Evolutionary conservation across 352 stramenopile genomes (phyloP).

Genomic region (Peronospora farinosa): DNA sequence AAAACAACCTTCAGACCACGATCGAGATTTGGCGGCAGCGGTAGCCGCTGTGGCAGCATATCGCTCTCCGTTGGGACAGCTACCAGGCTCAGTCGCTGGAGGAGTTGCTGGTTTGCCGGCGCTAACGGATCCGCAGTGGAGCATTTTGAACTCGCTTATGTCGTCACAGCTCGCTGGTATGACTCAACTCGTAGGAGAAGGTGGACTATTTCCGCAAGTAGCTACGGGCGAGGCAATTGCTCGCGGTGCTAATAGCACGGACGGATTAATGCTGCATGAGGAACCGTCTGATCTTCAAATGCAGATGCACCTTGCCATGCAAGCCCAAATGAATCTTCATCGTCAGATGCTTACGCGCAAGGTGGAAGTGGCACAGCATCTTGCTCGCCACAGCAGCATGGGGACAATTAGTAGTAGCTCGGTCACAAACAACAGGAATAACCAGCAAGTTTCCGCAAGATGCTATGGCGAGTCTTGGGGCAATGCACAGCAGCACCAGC

Average conservation of each 20-base stretch:
- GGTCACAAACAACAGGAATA: slow-evolving; percentile 12
- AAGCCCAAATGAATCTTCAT: slow-evolving; percentile 85
- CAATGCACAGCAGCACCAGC: slow-evolving; percentile 22
- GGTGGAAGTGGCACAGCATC: slow-evolving; percentile 70
- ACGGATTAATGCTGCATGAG: slow-evolving; percentile 57
- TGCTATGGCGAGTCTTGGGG: slow-evolving; percentile 15
- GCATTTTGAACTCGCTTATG: slow-evolving; percentile 71
- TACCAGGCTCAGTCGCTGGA: slow-evolving; percentile 8
- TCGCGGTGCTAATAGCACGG: slow-evolving; percentile 14
- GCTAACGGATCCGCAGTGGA: slow-evolving; percentile 72
- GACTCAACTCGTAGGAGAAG: slow-evolving; percentile 19
- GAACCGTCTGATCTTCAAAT: slow-evolving; percentile 60
- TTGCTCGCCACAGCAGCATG: slow-evolving; percentile 31
- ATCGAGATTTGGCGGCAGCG: slow-evolving; percentile 24
- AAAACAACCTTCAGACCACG: slow-evolving; percentile 23
- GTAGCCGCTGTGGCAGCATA: slow-evolving; percentile 34
- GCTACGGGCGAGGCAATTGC: slow-evolving; percentile 32
- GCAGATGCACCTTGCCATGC: slow-evolving; percentile 84
- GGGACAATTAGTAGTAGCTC: slow-evolving; percentile 13
- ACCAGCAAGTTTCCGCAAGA: slow-evolving; percentile 7
- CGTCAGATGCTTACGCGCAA: slow-evolving; percentile 85
- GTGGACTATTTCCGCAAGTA: slow-evolving; percentile 17
- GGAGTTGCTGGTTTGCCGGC: slow-evolving; percentile 29
- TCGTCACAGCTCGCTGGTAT: slow-evolving; percentile 53
- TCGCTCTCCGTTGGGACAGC: slow-evolving; percentile 32